Percentiles rank a stretch among this genome's conserved stretches.
These are phyloP conservation scores for Styphnolobium japonicum DNA, from an alignment of 306 rosid genomes.

Conservation along the genomic window DNA sequence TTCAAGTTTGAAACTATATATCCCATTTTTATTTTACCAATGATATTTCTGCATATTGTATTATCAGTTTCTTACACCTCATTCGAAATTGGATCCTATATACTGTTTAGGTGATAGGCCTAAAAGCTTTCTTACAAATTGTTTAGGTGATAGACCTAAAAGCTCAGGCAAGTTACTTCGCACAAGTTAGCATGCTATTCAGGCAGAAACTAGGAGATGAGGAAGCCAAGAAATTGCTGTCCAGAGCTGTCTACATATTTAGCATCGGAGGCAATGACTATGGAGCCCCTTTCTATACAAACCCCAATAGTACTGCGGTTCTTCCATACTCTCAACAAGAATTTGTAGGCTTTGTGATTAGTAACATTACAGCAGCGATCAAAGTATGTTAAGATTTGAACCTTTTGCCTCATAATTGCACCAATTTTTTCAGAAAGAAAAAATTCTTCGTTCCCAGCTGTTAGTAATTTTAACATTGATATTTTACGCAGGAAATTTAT, in stretches of 20 bases:
- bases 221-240: slow-evolving; percentile 27
- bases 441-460: not conserved
- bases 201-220: slow-evolving; percentile 32
- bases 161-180: slow-evolving; percentile 45
- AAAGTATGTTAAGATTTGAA: slow-evolving; percentile 3
- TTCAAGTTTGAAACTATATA: no score
- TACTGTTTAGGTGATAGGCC: slow-evolving; percentile 38
- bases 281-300: not conserved
- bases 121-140: not conserved
- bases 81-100: not conserved
- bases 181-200: slow-evolving; percentile 21
- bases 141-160: slow-evolving; percentile 42
- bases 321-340: slow-evolving; percentile 23
- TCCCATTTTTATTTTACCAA: no score
- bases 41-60: no score
- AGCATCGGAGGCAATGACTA: slow-evolving; percentile 47
- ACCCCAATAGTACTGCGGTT: not conserved
- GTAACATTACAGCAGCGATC: slow-evolving; percentile 37
- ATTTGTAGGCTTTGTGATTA: slow-evolving; percentile 38
- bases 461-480: not conserved
- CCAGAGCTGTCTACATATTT: slow-evolving; percentile 45
- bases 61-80: not conserved
- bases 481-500: slow-evolving; percentile 37
- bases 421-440: not conserved
- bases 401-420: not conserved